phyloP scores from a whole-genome alignment of 78 protist species.

The Capsaspora owczarzaki region DNA sequence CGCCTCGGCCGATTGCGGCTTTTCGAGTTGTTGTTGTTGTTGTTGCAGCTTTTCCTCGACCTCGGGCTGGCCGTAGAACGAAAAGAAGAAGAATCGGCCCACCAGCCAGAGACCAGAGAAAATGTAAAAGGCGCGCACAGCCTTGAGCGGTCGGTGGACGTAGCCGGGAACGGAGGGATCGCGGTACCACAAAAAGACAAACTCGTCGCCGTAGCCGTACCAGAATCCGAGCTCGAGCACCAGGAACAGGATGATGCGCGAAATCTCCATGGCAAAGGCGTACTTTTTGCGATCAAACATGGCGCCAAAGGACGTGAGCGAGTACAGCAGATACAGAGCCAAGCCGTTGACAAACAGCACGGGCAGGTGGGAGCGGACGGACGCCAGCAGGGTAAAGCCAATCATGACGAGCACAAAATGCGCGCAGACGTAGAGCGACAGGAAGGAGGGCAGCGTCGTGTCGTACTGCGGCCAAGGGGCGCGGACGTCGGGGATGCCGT shows the following conservation, averaged over 20 bases:
- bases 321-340: neutral
- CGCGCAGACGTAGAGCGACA: neutral
- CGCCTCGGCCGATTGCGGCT: no score
- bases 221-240: neutral
- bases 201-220: neutral
- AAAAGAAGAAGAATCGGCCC: neutral
- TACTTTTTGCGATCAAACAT: neutral
- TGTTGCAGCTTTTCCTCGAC: no score
- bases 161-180: neutral
- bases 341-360: neutral
- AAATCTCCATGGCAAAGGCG: neutral
- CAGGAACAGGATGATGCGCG: neutral
- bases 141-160: conserved; percentile 1
- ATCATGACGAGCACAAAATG: neutral
- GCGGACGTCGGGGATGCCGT: conserved; percentile 1
- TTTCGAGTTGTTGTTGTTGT: no score
- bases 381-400: neutral
- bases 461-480: conserved; percentile 3
- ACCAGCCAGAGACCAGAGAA: neutral
- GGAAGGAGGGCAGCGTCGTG: neutral
- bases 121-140: neutral
- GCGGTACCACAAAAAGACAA: conserved; percentile 2
- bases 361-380: neutral
- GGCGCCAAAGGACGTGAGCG: neutral
- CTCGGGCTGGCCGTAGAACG: neutral